phyloP scores from a whole-genome alignment of 176 grass and related monocot genomes.

The barley (Hordeum vulgare) region DNA sequence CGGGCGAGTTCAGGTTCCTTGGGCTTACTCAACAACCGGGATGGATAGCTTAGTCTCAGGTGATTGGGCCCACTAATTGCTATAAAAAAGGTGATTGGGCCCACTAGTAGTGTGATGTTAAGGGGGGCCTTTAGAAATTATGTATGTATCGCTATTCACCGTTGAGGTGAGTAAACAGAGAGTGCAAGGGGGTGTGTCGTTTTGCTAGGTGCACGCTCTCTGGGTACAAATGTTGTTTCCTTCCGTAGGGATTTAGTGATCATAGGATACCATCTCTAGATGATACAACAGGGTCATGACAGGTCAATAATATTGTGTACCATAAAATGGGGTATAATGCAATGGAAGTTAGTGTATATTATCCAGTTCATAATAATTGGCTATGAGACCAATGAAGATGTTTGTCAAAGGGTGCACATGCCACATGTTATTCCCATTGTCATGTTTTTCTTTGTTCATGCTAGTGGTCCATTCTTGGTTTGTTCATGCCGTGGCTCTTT shows the following conservation, averaged over 20 bases:
- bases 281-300: neutral
- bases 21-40: constrained; percentile 23
- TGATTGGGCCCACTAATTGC: neutral
- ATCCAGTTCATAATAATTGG: constrained; percentile 17
- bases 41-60: neutral
- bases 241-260: neutral
- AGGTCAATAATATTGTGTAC: constrained; percentile 25
- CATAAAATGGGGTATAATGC: constrained; percentile 33
- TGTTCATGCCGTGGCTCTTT: too few species aligned
- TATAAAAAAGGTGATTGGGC: too few species aligned
- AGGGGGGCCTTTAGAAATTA: neutral
- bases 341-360: constrained; percentile 28
- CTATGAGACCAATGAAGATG: neutral
- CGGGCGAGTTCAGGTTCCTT: constrained; percentile 9
- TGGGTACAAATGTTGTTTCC: neutral
- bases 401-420: constrained; percentile 25
- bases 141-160: neutral
- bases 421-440: neutral
- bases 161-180: neutral
- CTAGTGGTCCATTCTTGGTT: neutral
- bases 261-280: neutral
- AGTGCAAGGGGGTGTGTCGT: neutral
- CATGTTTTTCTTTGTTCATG: neutral
- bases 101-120: neutral
- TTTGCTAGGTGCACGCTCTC: constrained; percentile 29